These are phyloP conservation scores for Saturnispora bothae DNA, from an alignment of 805 yeast species.

Conservation along the genomic window DNA sequence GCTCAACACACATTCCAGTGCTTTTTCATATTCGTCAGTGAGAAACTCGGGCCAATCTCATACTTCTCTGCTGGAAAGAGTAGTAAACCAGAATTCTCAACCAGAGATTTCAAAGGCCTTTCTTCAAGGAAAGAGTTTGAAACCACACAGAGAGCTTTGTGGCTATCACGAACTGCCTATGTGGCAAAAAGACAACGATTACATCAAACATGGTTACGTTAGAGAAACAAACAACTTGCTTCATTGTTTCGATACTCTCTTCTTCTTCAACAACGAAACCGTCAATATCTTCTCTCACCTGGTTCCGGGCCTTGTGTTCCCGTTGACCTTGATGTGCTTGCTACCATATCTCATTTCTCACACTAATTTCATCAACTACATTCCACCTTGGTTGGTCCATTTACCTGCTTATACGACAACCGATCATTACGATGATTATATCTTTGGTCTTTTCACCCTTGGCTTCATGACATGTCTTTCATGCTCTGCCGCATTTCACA, in stretches of 20 bases:
- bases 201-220: slow-evolving; percentile 40
- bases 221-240: slow-evolving; percentile 32
- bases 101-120: no score
- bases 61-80: no score
- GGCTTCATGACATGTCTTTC: slow-evolving; percentile 37
- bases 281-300: slow-evolving; percentile 44
- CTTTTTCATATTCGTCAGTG: no score
- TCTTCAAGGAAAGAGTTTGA: no score
- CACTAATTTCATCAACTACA: slow-evolving; percentile 13
- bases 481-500: slow-evolving; percentile 42
- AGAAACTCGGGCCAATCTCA: no score
- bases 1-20: no score
- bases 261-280: slow-evolving; percentile 42
- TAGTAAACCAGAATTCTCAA: no score
- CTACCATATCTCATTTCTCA: slow-evolving; percentile 19
- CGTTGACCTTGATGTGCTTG: slow-evolving; percentile 13
- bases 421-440: slow-evolving; percentile 27
- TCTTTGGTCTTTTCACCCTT: slow-evolving; percentile 34
- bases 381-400: slow-evolving; percentile 19
- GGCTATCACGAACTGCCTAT: slow-evolving; percentile 35
- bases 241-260: slow-evolving; percentile 32
- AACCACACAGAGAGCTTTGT: slow-evolving; percentile 13
- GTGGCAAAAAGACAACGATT: slow-evolving; percentile 52
- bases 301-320: slow-evolving; percentile 32
- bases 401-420: slow-evolving; percentile 21